A percentile compares a stretch with the other conserved stretches of the same genome.
Evolutionary conservation across 768 basidiomycete species (phyloP).

Genomic region (Serendipita sp.): DNA sequence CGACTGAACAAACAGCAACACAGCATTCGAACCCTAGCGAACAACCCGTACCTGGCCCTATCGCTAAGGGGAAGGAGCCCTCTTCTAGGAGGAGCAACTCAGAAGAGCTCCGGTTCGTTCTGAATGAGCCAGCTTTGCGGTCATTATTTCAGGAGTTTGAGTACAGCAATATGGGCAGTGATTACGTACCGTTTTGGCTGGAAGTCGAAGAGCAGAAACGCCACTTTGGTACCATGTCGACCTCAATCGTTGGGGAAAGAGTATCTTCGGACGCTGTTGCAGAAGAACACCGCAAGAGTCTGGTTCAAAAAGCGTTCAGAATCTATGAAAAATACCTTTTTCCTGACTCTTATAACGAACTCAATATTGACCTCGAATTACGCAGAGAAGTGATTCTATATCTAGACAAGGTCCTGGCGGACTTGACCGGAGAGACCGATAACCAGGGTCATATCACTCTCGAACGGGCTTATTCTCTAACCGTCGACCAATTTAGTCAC

Average conservation of each 20-base stretch:
- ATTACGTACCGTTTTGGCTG: slow-evolving; percentile 94
- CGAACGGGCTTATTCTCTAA: slow-evolving; percentile 67
- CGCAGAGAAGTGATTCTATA: slow-evolving; percentile 90
- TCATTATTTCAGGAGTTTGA: slow-evolving; percentile 89
- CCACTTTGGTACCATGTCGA: slow-evolving; percentile 90
- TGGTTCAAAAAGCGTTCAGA: slow-evolving; percentile 85
- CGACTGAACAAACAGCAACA: too few species aligned
- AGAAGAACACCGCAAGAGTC: slow-evolving; percentile 91
- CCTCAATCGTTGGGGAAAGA: slow-evolving; percentile 20
- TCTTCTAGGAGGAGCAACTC: too few species aligned
- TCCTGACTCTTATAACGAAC: slow-evolving; percentile 84
- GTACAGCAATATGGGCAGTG: slow-evolving; percentile 89
- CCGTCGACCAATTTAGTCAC: slow-evolving; percentile 90
- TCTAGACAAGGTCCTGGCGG: slow-evolving; percentile 76
- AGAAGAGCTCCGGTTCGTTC: slow-evolving; percentile 79
- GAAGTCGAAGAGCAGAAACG: slow-evolving; percentile 96
- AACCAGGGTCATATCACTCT: slow-evolving; percentile 72
- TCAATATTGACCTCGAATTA: slow-evolving; percentile 95
- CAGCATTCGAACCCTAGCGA: too few species aligned
- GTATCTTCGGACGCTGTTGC: slow-evolving; percentile 38
- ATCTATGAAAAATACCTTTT: slow-evolving; percentile 94
- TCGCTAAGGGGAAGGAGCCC: too few species aligned
- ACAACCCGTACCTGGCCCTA: too few species aligned
- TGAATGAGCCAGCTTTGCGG: slow-evolving; percentile 81
- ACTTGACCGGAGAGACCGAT: slow-evolving; percentile 52